phyloP scores from a whole-genome alignment of 164 flowering plant genomes.

The Vitis amurensis region DNA sequence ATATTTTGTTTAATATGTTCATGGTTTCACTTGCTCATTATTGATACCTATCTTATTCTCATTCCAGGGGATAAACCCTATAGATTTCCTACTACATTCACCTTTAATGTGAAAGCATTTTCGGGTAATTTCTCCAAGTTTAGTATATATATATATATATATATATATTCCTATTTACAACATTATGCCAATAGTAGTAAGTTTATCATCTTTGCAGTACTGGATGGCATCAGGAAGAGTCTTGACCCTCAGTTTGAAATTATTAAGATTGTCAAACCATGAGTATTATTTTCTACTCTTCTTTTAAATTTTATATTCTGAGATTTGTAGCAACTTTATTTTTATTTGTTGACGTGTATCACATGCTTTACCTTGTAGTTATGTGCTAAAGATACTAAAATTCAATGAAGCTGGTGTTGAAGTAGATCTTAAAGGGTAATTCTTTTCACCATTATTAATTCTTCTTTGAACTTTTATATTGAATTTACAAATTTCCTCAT shows the following conservation, averaged over 20 bases:
- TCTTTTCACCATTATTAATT: constrained; percentile 9
- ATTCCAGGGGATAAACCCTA: constrained; percentile 89
- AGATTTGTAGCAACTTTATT: not conserved
- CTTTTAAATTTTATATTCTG: not conserved
- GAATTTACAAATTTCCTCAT: not conserved
- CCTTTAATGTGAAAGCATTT: constrained; percentile 97
- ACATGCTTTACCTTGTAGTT: constrained; percentile 40
- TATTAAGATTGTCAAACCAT: constrained; percentile 98
- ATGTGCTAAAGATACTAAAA: constrained; percentile 82
- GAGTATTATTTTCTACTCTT: constrained; percentile 27
- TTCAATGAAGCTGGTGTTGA: constrained; percentile 96
- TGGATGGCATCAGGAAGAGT: constrained; percentile 98
- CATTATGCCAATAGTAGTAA: constrained; percentile 5
- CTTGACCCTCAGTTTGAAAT: constrained; percentile 98
- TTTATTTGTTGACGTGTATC: constrained; percentile 13
- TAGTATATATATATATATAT: constrained; percentile 1
- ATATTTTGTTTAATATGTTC: too few species aligned
- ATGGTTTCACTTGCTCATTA: too few species aligned
- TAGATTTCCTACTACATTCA: constrained; percentile 97
- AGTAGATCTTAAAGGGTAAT: constrained; percentile 72
- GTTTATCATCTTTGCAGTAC: constrained; percentile 44
- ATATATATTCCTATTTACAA: not conserved
- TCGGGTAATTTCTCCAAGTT: constrained; percentile 57
- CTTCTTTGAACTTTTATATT: not conserved
- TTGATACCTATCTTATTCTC: constrained; percentile 8